Conservation (phyloP, 305 asterid species). For the Rubia tinctorum region DNA sequence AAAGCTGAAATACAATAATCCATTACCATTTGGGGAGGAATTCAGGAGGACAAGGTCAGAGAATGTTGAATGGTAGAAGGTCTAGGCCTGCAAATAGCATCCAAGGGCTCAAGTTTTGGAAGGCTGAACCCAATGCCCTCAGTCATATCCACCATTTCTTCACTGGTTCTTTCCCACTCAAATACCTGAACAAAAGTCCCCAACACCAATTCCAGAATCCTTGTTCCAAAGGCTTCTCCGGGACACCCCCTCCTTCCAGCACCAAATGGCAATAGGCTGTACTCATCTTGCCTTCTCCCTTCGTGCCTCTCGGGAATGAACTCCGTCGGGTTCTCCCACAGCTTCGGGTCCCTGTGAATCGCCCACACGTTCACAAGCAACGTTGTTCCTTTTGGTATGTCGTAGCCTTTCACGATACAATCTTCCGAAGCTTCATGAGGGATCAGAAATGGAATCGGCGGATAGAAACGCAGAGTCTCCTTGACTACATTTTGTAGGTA, state of each 20-base stretch:
- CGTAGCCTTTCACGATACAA: slow-evolving; percentile 6
- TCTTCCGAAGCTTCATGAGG: slow-evolving; percentile 16
- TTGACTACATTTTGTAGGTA: slow-evolving; percentile 26
- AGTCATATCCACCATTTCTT: slow-evolving; percentile 8
- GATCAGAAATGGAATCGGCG: slow-evolving; percentile 15
- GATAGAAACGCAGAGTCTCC: slow-evolving; percentile 33
- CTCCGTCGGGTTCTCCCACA: slow-evolving; percentile 12
- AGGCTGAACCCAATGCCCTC: slow-evolving; percentile 9
- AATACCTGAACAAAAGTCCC: slow-evolving; percentile 1
- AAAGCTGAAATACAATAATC: too few relatives aligned
- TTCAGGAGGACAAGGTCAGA: background rate
- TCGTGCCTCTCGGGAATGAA: slow-evolving; percentile 12
- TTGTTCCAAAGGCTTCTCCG: background rate
- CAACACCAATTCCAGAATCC: background rate
- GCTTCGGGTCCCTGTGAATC: slow-evolving; percentile 10
- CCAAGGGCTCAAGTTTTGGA: slow-evolving; percentile 7
- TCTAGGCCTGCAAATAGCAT: slow-evolving; percentile 11
- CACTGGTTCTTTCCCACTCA: slow-evolving; percentile 10
- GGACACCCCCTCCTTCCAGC: slow-evolving; percentile 11
- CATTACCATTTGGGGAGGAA: background rate
- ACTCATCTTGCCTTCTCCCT: background rate
- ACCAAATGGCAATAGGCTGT: background rate
- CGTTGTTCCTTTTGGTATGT: slow-evolving; percentile 7
- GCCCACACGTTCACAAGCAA: slow-evolving; percentile 19
- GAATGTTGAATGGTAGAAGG: background rate